Percentiles rank a stretch among this genome's conserved stretches.
Evolutionary conservation across 106 monocot species (phyloP).

Genomic region (Apostasia shenzhenica): DNA sequence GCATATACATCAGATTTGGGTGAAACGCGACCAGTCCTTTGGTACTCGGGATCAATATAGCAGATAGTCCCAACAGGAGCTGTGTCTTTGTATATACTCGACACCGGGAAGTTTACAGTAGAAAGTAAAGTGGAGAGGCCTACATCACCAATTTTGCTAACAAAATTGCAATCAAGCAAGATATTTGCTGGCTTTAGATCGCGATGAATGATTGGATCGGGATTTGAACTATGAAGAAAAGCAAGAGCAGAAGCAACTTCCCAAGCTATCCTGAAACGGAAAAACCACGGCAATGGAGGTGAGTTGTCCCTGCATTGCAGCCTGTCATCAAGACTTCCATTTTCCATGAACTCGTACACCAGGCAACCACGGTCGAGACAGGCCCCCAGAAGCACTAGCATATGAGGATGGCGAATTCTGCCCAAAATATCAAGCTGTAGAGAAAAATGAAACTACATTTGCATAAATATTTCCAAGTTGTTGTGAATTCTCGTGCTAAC

Average conservation of each 20-base stretch:
- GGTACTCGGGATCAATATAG: conserved; percentile 93
- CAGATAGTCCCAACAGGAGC: conserved; percentile 71
- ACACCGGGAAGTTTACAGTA: conserved; percentile 4
- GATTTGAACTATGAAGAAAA: conserved; percentile 67
- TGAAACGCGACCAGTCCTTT: conserved; percentile 53
- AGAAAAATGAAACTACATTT: neutral
- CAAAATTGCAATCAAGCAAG: conserved; percentile 56
- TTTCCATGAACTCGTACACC: conserved; percentile 87
- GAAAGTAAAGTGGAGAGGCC: conserved; percentile 68
- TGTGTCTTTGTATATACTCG: conserved; percentile 46
- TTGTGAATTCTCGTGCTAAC: neutral
- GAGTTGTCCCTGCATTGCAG: conserved; percentile 34
- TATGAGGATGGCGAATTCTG: conserved; percentile 64
- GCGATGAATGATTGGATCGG: conserved; percentile 68
- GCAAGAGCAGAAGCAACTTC: conserved; percentile 59
- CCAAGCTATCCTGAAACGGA: conserved; percentile 63
- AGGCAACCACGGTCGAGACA: conserved; percentile 64
- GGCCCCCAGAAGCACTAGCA: conserved; percentile 67
- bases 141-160: conserved; percentile 79
- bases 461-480: neutral
- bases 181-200: conserved; percentile 89
- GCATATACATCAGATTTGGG: conserved; percentile 72
- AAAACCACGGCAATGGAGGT: conserved; percentile 46
- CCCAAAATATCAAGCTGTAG: conserved; percentile 69
- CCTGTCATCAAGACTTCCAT: conserved; percentile 76